Evolutionary conservation across 805 yeast species (phyloP).

Genomic region (Cephaloascus albidus): DNA sequence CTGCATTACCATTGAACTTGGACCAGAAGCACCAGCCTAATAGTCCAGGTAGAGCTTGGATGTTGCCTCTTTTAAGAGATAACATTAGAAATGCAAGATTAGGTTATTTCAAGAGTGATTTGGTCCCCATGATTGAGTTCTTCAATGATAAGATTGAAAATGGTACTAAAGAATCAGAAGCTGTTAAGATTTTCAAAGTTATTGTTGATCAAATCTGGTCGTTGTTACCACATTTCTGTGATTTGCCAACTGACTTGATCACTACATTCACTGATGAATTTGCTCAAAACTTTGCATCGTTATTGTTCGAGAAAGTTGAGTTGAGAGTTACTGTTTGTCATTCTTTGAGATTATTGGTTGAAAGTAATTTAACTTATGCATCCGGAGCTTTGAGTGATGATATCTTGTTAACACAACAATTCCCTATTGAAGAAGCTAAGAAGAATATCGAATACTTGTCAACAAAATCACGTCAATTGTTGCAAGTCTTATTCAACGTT

Average conservation of each 20-base stretch:
- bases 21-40: conserved; percentile 33
- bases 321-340: conserved; percentile 79
- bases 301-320: conserved; percentile 65
- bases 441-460: conserved; percentile 55
- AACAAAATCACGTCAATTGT: conserved; percentile 58
- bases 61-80: conserved; percentile 85
- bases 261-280: conserved; percentile 62
- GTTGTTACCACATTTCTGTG: conserved; percentile 80
- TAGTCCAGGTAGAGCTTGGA: conserved; percentile 89
- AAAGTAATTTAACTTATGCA: conserved; percentile 58
- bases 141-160: conserved; percentile 40
- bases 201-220: conserved; percentile 91
- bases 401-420: conserved; percentile 47
- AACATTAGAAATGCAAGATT: conserved; percentile 67
- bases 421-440: conserved; percentile 47
- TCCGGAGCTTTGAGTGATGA: conserved; percentile 51
- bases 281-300: conserved; percentile 67
- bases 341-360: conserved; percentile 68
- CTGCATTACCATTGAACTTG: conserved; percentile 72
- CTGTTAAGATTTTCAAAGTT: conserved; percentile 73
- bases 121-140: conserved; percentile 56
- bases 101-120: conserved; percentile 47
- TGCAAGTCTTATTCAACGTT: conserved; percentile 86
- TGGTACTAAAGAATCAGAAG: conserved; percentile 48
- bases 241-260: conserved; percentile 68